Conservation (phyloP, 805 yeast species). For the Spathaspora gorwiae region DNA sequence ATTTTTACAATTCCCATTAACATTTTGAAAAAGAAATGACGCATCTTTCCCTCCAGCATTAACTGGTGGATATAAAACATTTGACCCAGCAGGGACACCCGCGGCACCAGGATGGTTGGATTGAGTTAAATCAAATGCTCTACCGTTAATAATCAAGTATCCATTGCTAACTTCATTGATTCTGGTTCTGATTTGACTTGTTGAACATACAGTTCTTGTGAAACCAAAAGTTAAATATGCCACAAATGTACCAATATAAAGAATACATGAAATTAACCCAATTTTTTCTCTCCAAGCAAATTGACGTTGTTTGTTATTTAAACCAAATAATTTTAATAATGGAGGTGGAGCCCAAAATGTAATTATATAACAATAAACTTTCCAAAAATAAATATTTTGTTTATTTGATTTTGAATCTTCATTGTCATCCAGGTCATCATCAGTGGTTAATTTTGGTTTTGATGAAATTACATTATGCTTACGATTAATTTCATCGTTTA, state of each 20-base stretch:
- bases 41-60: constrained; percentile 88
- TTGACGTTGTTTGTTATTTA: constrained; percentile 75
- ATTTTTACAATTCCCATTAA: constrained; percentile 83
- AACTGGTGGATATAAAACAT: constrained; percentile 76
- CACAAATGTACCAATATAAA: constrained; percentile 68
- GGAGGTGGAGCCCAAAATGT: constrained; percentile 94
- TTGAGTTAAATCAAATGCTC: constrained; percentile 64
- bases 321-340: constrained; percentile 64
- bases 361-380: constrained; percentile 67
- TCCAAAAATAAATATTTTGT: constrained; percentile 57
- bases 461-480: constrained; percentile 21
- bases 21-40: constrained; percentile 82
- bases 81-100: constrained; percentile 67
- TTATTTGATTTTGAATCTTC: constrained; percentile 11
- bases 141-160: constrained; percentile 73
- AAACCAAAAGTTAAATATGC: constrained; percentile 91
- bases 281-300: constrained; percentile 97
- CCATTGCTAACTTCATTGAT: constrained; percentile 57
- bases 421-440: background rate
- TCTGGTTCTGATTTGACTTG: constrained; percentile 44
- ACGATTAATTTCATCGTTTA: constrained; percentile 52
- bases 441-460: constrained; percentile 4
- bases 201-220: constrained; percentile 72
- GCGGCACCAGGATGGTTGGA: constrained; percentile 80
- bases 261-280: constrained; percentile 72